Base-by-base conservation (phyloP, 345 rosid genomes). In the Lepidium africanum region DNA sequence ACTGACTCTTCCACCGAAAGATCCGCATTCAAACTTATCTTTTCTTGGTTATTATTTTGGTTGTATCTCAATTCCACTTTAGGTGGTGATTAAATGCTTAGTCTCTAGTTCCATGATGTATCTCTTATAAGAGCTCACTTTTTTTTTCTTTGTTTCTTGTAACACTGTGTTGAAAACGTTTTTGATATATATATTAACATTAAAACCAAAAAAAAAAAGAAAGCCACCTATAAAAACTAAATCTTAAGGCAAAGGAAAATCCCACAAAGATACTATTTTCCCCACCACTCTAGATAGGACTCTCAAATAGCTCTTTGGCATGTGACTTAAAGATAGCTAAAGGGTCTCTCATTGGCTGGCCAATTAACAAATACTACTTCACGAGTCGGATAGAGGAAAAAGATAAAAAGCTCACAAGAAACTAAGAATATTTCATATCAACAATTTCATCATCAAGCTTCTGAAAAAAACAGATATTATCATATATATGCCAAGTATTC, bases 291-390 rank as follows among this genome's bases (percentile, higher is more conserved):
- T 36, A 49, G 5, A 63, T 36, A 36, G 30, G 7, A 46, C 19
- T 46, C 30, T 61, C 23, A 30, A 32, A 45, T 46, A 32, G 57
- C 13, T 63, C 47, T 58, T 39, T 36, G n/a, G 36, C 57, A 63
- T 63, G 68, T 63, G 58, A 63, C 46, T 27, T 12, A 51, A 51
- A 51, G 56, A 51, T 51, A 51, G 17, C 58, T 35, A 49, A 63
- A 63, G 10, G 0, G 36, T 36, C 7, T 63, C 21, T 21, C 14
- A 63, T 63, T 63, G 57, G 46, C 57, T 63, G 57, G 45, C 46
- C 2, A 48, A 48, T 33, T 17, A 63, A 32, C 55, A 46, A 11
- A 33, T 54, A 62, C 54, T 45, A 46, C 46, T 63, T 35, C 33
- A 43, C 13, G 13, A 46, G 32, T 33, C 47, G 33, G 33, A 37